These are phyloP conservation scores for Phytophthora colocasiae DNA, from an alignment of 352 stramenopile species.

Conservation along the genomic window DNA sequence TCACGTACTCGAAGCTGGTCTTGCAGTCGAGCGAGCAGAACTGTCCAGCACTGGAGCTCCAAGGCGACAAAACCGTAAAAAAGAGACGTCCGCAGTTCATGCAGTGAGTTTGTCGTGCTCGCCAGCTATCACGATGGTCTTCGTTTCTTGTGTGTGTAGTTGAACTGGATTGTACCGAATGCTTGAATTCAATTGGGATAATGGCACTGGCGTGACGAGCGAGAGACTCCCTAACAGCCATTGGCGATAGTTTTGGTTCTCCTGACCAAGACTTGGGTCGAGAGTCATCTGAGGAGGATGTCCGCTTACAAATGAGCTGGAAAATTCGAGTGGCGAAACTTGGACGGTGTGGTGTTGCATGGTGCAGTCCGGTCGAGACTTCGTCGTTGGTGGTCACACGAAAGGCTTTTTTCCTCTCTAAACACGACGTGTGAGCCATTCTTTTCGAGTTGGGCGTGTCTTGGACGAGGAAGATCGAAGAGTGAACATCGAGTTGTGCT, in stretches of 20 bases:
- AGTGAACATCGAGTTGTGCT: neutral
- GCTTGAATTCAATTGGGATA: constrained; percentile 1
- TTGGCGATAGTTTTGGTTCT: constrained; percentile 2
- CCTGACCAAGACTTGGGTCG: constrained; percentile 30
- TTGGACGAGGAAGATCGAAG: neutral
- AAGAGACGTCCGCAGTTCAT: constrained; percentile 36
- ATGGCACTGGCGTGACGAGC: constrained; percentile 15
- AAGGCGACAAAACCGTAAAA: constrained; percentile 26
- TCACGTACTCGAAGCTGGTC: constrained; percentile 43
- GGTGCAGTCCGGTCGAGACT: neutral
- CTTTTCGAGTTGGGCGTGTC: neutral
- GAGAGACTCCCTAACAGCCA: neutral
- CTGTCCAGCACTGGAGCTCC: constrained; percentile 3
- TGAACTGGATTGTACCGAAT: neutral
- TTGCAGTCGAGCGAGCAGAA: constrained; percentile 62
- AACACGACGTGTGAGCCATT: constrained; percentile 6
- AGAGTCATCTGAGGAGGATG: neutral
- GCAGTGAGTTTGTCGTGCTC: constrained; percentile 27
- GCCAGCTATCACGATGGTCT: constrained; percentile 4
- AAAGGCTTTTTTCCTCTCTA: constrained; percentile 17
- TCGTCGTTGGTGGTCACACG: neutral
- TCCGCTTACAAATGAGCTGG: constrained; percentile 21
- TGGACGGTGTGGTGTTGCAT: neutral
- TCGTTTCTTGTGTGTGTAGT: no score
- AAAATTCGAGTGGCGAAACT: constrained; percentile 25